A percentile compares a stretch with the other conserved stretches of the same genome.
phyloP scores from a whole-genome alignment of 2,329 filamentous ascomycete genomes.

The Fusarium sarcochroum region DNA sequence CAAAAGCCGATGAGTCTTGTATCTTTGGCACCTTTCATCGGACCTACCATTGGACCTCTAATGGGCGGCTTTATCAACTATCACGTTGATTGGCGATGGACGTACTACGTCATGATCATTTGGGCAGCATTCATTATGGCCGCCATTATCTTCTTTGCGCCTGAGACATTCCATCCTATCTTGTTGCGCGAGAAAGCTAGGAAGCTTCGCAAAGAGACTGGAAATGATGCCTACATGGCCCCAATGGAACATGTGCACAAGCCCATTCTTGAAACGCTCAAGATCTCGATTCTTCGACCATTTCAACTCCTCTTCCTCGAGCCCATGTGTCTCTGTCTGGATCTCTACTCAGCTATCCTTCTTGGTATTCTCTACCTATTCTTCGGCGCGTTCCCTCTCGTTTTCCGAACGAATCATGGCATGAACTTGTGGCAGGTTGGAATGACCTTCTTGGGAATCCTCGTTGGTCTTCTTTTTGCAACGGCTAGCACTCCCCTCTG shows the following conservation, averaged over 20 bases:
- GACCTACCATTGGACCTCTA: constrained; percentile 36
- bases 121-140: constrained; percentile 32
- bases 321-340: constrained; percentile 84
- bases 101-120: constrained; percentile 41
- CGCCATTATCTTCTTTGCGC: constrained; percentile 27
- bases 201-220: constrained; percentile 28
- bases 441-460: constrained; percentile 32
- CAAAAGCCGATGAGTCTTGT: constrained; percentile 43
- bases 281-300: constrained; percentile 68
- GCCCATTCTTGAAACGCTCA: background rate
- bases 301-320: constrained; percentile 82
- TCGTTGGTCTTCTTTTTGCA: constrained; percentile 18
- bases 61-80: constrained; percentile 42
- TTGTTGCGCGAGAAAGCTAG: constrained; percentile 24
- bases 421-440: constrained; percentile 75
- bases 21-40: constrained; percentile 38
- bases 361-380: constrained; percentile 88
- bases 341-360: constrained; percentile 83
- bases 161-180: constrained; percentile 43
- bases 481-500: constrained; percentile 28
- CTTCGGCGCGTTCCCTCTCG: constrained; percentile 85
- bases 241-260: constrained; percentile 15
- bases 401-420: constrained; percentile 79
- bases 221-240: constrained; percentile 12
- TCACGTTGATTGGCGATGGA: constrained; percentile 38